Base-by-base conservation (phyloP, 139 green algal species). In the Desmodesmus armatus region DNA sequence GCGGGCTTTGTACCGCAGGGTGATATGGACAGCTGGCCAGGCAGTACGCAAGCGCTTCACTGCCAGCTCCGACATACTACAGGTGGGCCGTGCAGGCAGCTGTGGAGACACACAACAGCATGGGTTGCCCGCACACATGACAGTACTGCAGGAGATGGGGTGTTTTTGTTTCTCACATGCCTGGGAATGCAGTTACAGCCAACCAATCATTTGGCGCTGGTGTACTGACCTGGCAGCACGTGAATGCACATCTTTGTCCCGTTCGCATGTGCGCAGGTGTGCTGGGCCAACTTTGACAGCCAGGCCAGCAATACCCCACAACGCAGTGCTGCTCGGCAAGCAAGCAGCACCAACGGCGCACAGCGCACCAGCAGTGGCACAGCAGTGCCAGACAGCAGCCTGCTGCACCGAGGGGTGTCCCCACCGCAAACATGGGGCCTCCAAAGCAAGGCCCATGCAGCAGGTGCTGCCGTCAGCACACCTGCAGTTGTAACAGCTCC, bases 41-140 rank as follows among this genome's bases (percentile, higher is more conserved):
- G 23, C 81, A 4, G 74, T 93, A 11, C 75, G 88, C 27, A 89
- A 89, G 58, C 84, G 87, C 35, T 89, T 93, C 60, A 92, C 90
- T 15, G 71, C 86, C 35, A 66, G 78, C 1, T 60, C 73, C 0
- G 83, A 88, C 21, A 83, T 91, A 21, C 55, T 91, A 63, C 87
- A 91, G 78, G 73, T 85, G 47, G 27, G 69, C 27, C 2, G 33
- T 49, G 65, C 25, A 39, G n/a, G 27, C 35, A 35, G 31, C 33
- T 41, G 19, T 13, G 65, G 23, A 27, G 21, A n/a, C 25, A 21
- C 1, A 51, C 41, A 15, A 41, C 39, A 39, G 37, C 25, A 23
- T 13, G 21, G 35, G n/a, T n/a, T n/a, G n/a, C n/a, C n/a, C n/a
- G n/a, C n/a, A n/a, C n/a, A n/a, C n/a, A n/a, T n/a, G n/a, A n/a